Percentiles rank a stretch among this genome's conserved stretches.
Evolutionary conservation across 2,329 filamentous ascomycete species (phyloP).

Genomic region (Aspergillus hiratsukae): DNA sequence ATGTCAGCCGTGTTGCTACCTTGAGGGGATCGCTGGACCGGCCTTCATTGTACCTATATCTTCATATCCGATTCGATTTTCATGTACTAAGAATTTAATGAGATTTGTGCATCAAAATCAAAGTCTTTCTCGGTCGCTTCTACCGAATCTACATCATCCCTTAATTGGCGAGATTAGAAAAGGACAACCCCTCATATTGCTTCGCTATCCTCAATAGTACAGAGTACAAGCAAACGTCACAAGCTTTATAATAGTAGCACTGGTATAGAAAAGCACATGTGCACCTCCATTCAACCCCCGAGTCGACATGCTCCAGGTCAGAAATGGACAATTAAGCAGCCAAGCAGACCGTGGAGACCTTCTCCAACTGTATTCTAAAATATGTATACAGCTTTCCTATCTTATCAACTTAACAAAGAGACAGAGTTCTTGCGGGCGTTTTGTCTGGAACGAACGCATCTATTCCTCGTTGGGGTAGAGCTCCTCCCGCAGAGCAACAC

Average conservation of each 20-base stretch:
- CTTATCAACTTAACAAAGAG: constrained; percentile 25
- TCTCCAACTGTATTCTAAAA: constrained; percentile 31
- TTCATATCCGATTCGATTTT: constrained; percentile 12
- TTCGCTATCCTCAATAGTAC: constrained; percentile 16
- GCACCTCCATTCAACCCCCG: constrained; percentile 15
- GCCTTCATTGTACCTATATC: constrained; percentile 28
- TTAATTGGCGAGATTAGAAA: not conserved
- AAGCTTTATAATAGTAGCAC: constrained; percentile 18
- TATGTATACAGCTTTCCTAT: constrained; percentile 39
- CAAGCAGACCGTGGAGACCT: constrained; percentile 20
- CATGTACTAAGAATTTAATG: constrained; percentile 2
- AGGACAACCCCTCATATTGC: constrained; percentile 12
- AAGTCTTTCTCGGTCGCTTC: not conserved
- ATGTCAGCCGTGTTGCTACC: constrained; percentile 8
- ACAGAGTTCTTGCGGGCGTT: constrained; percentile 12
- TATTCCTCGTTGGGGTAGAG: constrained; percentile 66
- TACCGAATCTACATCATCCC: not conserved
- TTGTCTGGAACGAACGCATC: constrained; percentile 16
- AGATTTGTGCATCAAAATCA: constrained; percentile 1
- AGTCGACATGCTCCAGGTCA: constrained; percentile 11
- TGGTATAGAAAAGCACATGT: constrained; percentile 23
- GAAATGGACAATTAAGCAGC: constrained; percentile 18
- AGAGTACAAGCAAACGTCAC: constrained; percentile 20
- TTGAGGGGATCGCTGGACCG: constrained; percentile 14
- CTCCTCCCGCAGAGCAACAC: constrained; percentile 85